These are phyloP conservation scores for Syzygium syzygioides DNA, from an alignment of 441 rosid genomes.

Conservation along the genomic window DNA sequence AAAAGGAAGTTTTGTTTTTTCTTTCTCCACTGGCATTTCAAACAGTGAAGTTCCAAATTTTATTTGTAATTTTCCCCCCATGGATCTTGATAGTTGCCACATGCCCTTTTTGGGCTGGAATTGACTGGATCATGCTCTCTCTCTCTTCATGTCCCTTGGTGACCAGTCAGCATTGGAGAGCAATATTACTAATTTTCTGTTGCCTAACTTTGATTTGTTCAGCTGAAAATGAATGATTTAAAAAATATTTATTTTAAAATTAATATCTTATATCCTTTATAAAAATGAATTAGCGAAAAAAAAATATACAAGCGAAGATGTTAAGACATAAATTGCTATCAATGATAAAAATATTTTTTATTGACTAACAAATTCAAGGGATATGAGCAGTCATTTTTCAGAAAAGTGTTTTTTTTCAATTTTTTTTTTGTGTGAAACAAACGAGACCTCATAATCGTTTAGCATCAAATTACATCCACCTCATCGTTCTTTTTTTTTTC, in stretches of 20 bases:
- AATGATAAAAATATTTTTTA: neutral
- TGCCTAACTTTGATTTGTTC: neutral
- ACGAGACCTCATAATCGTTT: neutral
- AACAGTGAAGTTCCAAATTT: neutral
- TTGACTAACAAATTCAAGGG: neutral
- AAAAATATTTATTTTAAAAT: neutral
- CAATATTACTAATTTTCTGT: neutral
- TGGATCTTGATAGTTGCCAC: neutral
- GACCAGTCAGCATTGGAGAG: neutral
- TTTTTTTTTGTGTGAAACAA: neutral
- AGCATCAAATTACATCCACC: neutral
- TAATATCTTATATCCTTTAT: fast-evolving
- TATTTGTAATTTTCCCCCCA: neutral
- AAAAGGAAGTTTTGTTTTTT: neutral
- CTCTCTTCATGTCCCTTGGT: neutral
- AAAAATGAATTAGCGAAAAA: neutral
- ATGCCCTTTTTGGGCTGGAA: neutral
- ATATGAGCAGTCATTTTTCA: neutral
- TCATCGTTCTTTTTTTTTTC: neutral
- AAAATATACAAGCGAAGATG: neutral
- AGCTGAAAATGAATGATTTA: neutral
- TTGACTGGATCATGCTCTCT: neutral
- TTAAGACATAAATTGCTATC: neutral
- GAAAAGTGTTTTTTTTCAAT: neutral
- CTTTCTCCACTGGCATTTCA: neutral